Conservation (phyloP, 306 rosid genomes). For the Corylus heterophylla region DNA sequence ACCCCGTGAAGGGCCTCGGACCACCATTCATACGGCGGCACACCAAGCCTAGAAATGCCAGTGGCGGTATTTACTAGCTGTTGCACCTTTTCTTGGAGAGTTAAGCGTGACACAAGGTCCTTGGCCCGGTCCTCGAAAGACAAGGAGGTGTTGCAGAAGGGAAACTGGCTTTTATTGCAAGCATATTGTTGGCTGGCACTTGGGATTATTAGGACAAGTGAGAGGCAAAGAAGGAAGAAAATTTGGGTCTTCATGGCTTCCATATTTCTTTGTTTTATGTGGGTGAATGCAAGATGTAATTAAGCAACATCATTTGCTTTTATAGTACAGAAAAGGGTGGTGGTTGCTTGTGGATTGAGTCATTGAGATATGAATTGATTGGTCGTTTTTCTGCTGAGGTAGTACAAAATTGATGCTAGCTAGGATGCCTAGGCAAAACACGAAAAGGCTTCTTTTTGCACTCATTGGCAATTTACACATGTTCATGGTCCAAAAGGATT, state of each 20-base stretch:
- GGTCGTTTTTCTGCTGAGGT: no score
- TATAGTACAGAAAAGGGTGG: slow-evolving; percentile 17
- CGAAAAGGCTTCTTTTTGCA: slow-evolving; percentile 41
- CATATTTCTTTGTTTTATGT: slow-evolving; percentile 1
- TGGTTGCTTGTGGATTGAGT: no score
- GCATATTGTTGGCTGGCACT: slow-evolving; percentile 52
- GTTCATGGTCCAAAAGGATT: no score
- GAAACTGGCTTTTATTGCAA: slow-evolving; percentile 46
- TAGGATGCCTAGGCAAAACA: slow-evolving; percentile 37
- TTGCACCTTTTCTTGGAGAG: slow-evolving; percentile 56
- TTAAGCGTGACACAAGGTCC: slow-evolving; percentile 59
- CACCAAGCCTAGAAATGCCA: slow-evolving; percentile 56
- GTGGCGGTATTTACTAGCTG: slow-evolving; percentile 47
- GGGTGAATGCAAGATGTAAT: neutral
- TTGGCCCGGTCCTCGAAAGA: slow-evolving; percentile 46
- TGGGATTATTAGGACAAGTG: slow-evolving; percentile 26
- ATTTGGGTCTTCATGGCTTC: slow-evolving; percentile 38
- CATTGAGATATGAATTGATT: no score
- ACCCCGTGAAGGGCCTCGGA: slow-evolving; percentile 82
- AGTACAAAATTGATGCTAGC: neutral
- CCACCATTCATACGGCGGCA: slow-evolving; percentile 83
- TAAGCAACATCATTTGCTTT: slow-evolving; percentile 20
- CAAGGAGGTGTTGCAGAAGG: slow-evolving; percentile 59
- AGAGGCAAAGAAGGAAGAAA: slow-evolving; percentile 25
- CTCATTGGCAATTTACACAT: neutral